Percentiles rank a stretch among this genome's conserved stretches.
These are phyloP conservation scores for Stentor coeruleus DNA, from an alignment of 73 alveolate species.

Conservation along the genomic window DNA sequence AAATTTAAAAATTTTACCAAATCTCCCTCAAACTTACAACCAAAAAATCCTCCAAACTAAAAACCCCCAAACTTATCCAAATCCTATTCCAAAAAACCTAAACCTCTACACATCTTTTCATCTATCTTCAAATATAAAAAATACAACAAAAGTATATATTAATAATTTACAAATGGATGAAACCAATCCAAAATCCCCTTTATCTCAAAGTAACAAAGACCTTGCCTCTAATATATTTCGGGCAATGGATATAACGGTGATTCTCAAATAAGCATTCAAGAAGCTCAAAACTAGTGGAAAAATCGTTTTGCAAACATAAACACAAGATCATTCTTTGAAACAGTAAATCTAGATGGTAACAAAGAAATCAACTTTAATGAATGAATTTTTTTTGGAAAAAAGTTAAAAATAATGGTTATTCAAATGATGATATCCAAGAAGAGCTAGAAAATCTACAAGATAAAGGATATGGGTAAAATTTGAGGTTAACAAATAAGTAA, in stretches of 20 bases:
- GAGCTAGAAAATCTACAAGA: conserved; percentile 1
- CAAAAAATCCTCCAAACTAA: no score
- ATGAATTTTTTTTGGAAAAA: conserved; percentile 13
- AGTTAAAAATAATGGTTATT: background rate
- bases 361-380: background rate
- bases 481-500: background rate
- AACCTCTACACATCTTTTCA: no score
- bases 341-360: conserved; percentile 10
- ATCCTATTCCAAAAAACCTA: no score
- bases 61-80: no score
- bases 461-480: conserved; percentile 25
- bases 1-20: no score
- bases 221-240: background rate
- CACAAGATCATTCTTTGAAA: conserved; percentile 21
- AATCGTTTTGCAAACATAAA: conserved; percentile 16
- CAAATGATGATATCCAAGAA: conserved; percentile 15
- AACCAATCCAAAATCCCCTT: background rate
- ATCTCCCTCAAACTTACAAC: no score
- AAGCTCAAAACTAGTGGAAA: conserved; percentile 23
- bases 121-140: no score
- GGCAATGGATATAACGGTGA: conserved; percentile 5
- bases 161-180: no score
- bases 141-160: no score
- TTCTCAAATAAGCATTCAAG: background rate
- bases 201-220: background rate